Conservation (phyloP, 2,329 filamentous ascomycete species). For the Geosmithia putterillii region DNA sequence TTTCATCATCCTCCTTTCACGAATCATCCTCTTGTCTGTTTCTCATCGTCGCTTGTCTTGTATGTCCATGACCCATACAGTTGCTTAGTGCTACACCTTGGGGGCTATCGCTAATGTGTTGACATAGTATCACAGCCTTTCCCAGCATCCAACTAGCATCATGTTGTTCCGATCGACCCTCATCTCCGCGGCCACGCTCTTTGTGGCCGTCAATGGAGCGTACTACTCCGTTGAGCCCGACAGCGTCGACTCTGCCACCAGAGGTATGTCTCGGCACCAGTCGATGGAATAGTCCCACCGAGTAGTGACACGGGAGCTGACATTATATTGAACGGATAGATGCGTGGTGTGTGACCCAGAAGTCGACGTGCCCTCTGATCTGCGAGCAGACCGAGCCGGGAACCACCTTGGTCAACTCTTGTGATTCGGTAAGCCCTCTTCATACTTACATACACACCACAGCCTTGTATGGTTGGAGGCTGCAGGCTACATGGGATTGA, state of each 20-base stretch:
- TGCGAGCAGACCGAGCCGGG: constrained; percentile 48
- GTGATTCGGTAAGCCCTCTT: constrained; percentile 43
- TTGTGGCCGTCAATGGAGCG: constrained; percentile 39
- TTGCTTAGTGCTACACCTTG: no score
- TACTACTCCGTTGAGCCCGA: constrained; percentile 51
- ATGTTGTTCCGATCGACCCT: constrained; percentile 46
- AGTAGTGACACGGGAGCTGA: neutral
- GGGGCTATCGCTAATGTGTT: no score
- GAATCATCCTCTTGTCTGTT: no score
- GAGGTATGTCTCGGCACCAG: constrained; percentile 35
- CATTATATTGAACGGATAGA: constrained; percentile 21
- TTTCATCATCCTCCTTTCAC: no score
- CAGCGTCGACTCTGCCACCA: constrained; percentile 37
- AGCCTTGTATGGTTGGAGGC: no score
- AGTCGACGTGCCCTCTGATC: constrained; percentile 55
- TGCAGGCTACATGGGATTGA: no score
- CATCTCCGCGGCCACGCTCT: constrained; percentile 40
- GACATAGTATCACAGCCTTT: no score
- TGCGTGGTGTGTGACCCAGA: constrained; percentile 54
- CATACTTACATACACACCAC: no score
- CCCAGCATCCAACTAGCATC: constrained; percentile 5
- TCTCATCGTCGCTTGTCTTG: no score
- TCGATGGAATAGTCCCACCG: no score
- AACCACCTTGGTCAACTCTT: constrained; percentile 48
- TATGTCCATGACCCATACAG: no score